Base-by-base conservation (phyloP, 2,329 filamentous ascomycete genomes). In the Purpureocillium lavendulum region DNA sequence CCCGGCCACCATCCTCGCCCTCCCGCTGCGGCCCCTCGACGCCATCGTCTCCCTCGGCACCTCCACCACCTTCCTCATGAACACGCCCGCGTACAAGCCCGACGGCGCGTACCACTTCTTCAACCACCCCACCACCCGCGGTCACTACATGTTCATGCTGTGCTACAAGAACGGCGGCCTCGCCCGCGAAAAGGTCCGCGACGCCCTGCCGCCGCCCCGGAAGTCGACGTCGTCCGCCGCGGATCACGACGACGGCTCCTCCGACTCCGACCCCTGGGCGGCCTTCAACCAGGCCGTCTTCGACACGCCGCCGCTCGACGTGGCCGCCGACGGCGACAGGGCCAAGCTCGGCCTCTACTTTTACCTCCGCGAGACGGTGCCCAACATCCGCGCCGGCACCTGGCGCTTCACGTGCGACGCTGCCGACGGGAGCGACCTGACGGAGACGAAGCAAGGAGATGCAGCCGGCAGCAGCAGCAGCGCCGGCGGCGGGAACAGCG, bases 61-160 rank as follows among this genome's bases (percentile, higher is more conserved):
- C 1, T 94, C 86, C 24, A 96, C 90, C 1, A 98, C 92, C 4
- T 96, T 97, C 70, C 77, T 98, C 44, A 97, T 97, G 90, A 88
- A 85, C 55, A 97, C 92, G 4, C 81, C 87, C n/a, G 73, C 77
- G 52, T 97, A 95, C 72, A 82, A 82, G 59, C 87, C 92, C 2
- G 83, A 96, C 56, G 85, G 87, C 3, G 78, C 84, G 7, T 95
- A 95, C 56, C 92, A 98, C 68, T 95, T 97, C 71, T 94, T 97
- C 77, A 95, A 96, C 68, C 89, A 97, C 62, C 92, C 92, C 2
- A 92, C 88, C 33, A 94, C 87, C 1, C 69, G 81, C 0, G 87
- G 85, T 1, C 76, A 96, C 44, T 96, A 94, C 74, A 97, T 98
- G 92, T 97, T 98, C 65, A 98, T 98, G 92, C 79, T 98, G 29